phyloP scores from a whole-genome alignment of 164 flowering plant genomes.

The Chloranthus sessilifolius region DNA sequence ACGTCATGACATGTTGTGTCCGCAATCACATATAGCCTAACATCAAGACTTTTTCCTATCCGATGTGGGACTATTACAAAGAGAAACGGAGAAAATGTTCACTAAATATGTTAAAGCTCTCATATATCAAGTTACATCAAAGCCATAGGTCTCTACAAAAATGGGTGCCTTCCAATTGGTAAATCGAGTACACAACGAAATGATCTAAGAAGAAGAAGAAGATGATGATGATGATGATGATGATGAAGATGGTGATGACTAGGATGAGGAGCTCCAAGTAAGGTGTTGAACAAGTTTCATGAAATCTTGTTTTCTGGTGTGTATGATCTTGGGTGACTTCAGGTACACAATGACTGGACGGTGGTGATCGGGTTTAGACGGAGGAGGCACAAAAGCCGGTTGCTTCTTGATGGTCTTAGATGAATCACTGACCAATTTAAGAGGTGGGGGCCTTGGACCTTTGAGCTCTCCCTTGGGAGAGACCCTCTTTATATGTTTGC shows the following conservation, averaged over 20 bases:
- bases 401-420: conserved; percentile 19
- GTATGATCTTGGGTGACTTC: conserved; percentile 19
- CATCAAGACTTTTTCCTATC: too few relatives aligned
- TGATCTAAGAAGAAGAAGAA: conserved; percentile 11
- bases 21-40: too few relatives aligned
- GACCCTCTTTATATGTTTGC: background rate
- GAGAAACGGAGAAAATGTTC: too few relatives aligned
- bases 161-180: too few relatives aligned
- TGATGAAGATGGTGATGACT: conserved; percentile 2
- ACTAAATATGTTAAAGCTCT: too few relatives aligned
- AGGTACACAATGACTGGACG: background rate
- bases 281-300: conserved; percentile 36
- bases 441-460: conserved; percentile 35
- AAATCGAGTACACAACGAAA: too few relatives aligned
- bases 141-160: too few relatives aligned
- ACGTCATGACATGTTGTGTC: too few relatives aligned
- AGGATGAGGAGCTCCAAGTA: conserved; percentile 22
- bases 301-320: conserved; percentile 33
- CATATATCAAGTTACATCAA: too few relatives aligned
- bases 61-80: too few relatives aligned
- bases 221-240: background rate
- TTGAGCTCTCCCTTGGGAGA: conserved; percentile 12
- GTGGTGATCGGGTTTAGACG: conserved; percentile 20
- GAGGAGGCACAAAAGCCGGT: background rate
- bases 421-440: conserved; percentile 15